These are phyloP conservation scores for Paramecium biaurelia DNA, from an alignment of 73 alveolate species.

Conservation along the genomic window DNA sequence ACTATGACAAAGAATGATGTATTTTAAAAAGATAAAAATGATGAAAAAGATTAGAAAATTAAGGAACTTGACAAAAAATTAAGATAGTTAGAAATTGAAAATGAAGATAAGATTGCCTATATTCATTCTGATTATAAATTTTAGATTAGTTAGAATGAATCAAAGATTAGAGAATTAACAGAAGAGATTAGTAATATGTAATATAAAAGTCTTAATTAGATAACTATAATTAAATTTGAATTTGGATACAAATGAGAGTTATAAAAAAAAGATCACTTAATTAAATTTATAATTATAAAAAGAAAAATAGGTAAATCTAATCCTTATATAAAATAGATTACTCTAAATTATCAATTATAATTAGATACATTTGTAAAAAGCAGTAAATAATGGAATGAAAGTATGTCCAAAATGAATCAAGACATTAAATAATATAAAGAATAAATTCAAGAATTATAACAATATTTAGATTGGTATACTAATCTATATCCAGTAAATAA, in stretches of 20 bases:
- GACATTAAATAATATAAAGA: neutral
- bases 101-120: neutral
- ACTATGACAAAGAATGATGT: neutral
- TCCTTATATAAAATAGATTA: neutral
- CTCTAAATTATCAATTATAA: neutral
- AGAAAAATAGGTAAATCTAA: neutral
- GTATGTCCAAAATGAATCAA: neutral
- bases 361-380: neutral
- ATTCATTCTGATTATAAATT: neutral
- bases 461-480: constrained; percentile 29
- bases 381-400: neutral
- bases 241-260: neutral
- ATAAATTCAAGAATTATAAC: neutral
- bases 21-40: neutral
- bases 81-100: neutral
- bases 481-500: neutral
- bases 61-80: neutral
- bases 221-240: neutral
- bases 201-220: neutral
- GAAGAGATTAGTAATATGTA: neutral
- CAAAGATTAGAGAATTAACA: neutral
- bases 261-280: constrained; percentile 2
- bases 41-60: neutral
- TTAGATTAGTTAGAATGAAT: neutral
- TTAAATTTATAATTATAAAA: neutral